Conservation (phyloP, 108 stramenopile species). For the Cyclotella sp. region DNA sequence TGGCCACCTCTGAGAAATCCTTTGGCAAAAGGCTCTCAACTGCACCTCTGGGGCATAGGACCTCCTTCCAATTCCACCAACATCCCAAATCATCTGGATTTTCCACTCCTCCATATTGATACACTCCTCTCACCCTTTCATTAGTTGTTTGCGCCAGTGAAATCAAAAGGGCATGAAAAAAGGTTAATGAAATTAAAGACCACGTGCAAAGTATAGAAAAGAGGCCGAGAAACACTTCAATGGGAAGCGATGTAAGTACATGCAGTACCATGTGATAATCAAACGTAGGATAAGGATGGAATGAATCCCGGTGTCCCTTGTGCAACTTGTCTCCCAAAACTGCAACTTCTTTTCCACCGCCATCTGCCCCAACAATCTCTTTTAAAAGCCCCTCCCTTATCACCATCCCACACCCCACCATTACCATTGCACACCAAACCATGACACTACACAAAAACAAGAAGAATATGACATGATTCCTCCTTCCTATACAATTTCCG, state of each 20-base stretch:
- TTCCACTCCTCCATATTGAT: constrained; percentile 57
- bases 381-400: background rate
- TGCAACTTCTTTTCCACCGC: background rate
- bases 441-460: constrained; percentile 71
- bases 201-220: constrained; percentile 80
- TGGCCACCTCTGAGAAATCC: constrained; percentile 57
- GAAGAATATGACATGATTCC: constrained; percentile 91
- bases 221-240: constrained; percentile 64
- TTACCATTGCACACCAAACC: constrained; percentile 60
- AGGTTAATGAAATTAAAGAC: constrained; percentile 71
- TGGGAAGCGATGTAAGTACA: constrained; percentile 56
- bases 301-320: constrained; percentile 1
- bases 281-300: background rate
- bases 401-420: constrained; percentile 34
- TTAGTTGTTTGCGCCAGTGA: constrained; percentile 86
- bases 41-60: constrained; percentile 40
- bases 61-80: constrained; percentile 69
- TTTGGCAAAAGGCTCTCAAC: constrained; percentile 33
- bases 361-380: background rate
- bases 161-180: constrained; percentile 82
- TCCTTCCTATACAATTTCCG: constrained; percentile 94
- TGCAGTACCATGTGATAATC: constrained; percentile 44
- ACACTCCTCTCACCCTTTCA: constrained; percentile 82
- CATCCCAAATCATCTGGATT: constrained; percentile 79
- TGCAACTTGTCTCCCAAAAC: too few relatives aligned